A percentile compares a stretch with the other conserved stretches of the same genome.
phyloP scores from a whole-genome alignment of 768 basidiomycete species.

The Serendipita sp. region DNA sequence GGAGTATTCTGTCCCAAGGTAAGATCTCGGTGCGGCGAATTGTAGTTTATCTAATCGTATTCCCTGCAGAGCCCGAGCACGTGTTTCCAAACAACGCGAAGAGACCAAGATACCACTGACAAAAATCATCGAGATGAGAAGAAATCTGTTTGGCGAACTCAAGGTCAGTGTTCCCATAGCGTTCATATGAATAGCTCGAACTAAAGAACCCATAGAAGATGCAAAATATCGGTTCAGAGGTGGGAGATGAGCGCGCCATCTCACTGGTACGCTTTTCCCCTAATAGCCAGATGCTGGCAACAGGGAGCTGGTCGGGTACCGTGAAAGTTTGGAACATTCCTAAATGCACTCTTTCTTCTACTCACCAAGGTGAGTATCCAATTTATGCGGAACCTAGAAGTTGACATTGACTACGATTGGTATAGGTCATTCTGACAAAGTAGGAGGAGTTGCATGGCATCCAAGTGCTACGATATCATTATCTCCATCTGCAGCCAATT shows the following conservation, averaged over 20 bases:
- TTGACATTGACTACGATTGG: neutral
- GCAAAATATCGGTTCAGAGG: slow-evolving; percentile 88
- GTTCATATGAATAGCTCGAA: neutral
- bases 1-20: slow-evolving; percentile 92
- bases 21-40: slow-evolving; percentile 38
- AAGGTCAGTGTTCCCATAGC: slow-evolving; percentile 39
- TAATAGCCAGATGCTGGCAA: slow-evolving; percentile 72
- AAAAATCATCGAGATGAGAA: slow-evolving; percentile 81
- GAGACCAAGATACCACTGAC: slow-evolving; percentile 78
- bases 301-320: slow-evolving; percentile 91
- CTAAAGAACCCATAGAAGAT: slow-evolving; percentile 42
- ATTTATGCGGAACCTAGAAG: neutral
- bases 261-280: slow-evolving; percentile 91
- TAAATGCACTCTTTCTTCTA: slow-evolving; percentile 60
- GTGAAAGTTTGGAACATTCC: slow-evolving; percentile 95
- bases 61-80: slow-evolving; percentile 79
- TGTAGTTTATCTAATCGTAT: slow-evolving; percentile 24
- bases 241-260: slow-evolving; percentile 90
- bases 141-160: slow-evolving; percentile 75
- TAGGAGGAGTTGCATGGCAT: slow-evolving; percentile 97
- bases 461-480: slow-evolving; percentile 73
- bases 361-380: slow-evolving; percentile 47
- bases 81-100: slow-evolving; percentile 81
- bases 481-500: slow-evolving; percentile 48
- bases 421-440: slow-evolving; percentile 71